These are phyloP conservation scores for Scenedesmus sp. DNA, from an alignment of 163 green algal species.

Conservation along the genomic window DNA sequence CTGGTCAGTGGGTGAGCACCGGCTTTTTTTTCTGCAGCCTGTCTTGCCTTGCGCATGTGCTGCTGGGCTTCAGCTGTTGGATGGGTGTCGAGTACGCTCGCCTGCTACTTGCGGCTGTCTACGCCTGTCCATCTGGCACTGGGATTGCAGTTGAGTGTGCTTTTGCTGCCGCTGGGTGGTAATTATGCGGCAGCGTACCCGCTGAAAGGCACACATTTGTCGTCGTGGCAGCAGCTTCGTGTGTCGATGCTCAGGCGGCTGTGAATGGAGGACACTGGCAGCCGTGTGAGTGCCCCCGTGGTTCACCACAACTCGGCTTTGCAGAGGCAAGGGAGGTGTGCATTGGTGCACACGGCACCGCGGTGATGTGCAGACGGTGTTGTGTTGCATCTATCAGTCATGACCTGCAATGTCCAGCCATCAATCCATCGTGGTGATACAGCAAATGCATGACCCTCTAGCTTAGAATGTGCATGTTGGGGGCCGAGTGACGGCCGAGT, in stretches of 20 bases:
- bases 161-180: not conserved
- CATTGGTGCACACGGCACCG: not conserved
- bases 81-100: not conserved
- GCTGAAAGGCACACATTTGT: not conserved
- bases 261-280: not conserved
- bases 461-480: not conserved
- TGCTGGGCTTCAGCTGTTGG: not conserved
- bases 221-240: not conserved
- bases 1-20: not conserved
- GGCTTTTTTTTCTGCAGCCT: not conserved
- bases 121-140: not conserved
- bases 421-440: not conserved
- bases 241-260: not conserved
- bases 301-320: not conserved
- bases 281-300: not conserved
- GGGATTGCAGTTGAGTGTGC: not conserved
- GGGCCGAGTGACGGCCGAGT: not conserved
- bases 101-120: not conserved
- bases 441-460: not conserved
- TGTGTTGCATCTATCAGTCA: not conserved
- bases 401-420: not conserved
- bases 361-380: not conserved
- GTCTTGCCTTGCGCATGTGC: not conserved
- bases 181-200: not conserved
- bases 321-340: not conserved